Conservation (phyloP, 345 rosid species). For the Jatropha curcas region DNA sequence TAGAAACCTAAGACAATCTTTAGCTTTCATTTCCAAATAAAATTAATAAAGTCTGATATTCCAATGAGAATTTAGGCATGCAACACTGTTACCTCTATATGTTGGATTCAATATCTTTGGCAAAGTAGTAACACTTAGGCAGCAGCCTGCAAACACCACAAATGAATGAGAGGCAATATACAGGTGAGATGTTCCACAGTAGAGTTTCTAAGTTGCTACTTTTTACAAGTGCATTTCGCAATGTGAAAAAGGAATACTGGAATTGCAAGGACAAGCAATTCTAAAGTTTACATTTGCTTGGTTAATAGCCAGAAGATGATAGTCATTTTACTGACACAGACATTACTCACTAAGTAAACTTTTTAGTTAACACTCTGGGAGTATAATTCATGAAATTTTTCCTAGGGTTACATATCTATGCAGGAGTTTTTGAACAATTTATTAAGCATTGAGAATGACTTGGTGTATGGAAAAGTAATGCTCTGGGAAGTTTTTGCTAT, state of each 20-base stretch:
- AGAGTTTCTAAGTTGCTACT: neutral
- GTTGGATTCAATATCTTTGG: neutral
- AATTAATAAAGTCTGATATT: neutral
- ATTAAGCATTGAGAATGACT: too few species aligned
- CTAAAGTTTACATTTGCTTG: too few species aligned
- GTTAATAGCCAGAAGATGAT: too few species aligned
- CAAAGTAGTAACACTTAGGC: conserved; percentile 12
- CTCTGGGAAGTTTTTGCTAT: too few species aligned
- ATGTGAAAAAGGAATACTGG: neutral
- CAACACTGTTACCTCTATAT: conserved; percentile 17
- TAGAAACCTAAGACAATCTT: neutral
- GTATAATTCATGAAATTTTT: too few species aligned
- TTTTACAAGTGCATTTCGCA: neutral
- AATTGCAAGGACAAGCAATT: neutral
- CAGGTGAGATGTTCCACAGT: conserved; percentile 8
- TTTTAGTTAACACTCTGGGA: too few species aligned
- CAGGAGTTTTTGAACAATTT: too few species aligned
- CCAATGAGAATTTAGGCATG: neutral
- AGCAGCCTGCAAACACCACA: conserved; percentile 29
- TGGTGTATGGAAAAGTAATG: too few species aligned
- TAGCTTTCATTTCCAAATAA: conserved; percentile 1
- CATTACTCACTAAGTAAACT: too few species aligned
- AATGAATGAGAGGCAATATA: neutral
- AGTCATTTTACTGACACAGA: too few species aligned
- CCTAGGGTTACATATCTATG: too few species aligned